These are phyloP conservation scores for Camelina neglecta DNA, from an alignment of 345 rosid genomes.

Conservation along the genomic window DNA sequence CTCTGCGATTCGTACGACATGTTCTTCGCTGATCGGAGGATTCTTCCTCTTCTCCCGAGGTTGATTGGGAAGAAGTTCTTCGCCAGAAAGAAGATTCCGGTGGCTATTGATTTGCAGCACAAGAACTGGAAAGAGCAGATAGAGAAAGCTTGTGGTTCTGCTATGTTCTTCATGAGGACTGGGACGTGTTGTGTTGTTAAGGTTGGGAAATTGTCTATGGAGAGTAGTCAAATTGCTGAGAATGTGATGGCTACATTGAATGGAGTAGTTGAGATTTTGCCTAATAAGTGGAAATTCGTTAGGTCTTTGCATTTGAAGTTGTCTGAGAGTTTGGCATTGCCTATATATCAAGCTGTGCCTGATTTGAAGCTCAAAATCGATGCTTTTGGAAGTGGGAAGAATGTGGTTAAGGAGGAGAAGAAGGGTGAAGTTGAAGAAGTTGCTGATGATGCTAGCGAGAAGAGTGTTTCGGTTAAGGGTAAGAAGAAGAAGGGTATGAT, in stretches of 20 bases:
- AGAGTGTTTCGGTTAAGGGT: constrained; percentile 37
- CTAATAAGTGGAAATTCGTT: constrained; percentile 68
- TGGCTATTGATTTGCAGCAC: constrained; percentile 67
- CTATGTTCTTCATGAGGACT: constrained; percentile 61
- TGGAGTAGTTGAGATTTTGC: constrained; percentile 66
- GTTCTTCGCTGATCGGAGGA: constrained; percentile 45
- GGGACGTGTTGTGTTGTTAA: constrained; percentile 79
- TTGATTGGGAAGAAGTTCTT: constrained; percentile 78
- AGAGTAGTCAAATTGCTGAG: constrained; percentile 47
- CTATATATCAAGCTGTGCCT: constrained; percentile 72
- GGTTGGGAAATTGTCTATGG: constrained; percentile 68
- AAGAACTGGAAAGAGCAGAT: constrained; percentile 85
- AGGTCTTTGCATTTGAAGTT: constrained; percentile 79
- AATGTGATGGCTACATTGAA: constrained; percentile 66
- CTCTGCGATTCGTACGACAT: constrained; percentile 46
- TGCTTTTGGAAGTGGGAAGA: constrained; percentile 37
- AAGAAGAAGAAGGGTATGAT: constrained; percentile 76
- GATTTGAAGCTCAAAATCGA: constrained; percentile 71
- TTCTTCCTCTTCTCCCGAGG: constrained; percentile 63
- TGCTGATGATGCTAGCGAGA: constrained; percentile 31
- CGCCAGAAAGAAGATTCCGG: constrained; percentile 68
- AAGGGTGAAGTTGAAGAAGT: constrained; percentile 23
- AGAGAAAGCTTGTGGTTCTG: constrained; percentile 63
- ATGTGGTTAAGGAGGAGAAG: constrained; percentile 35
- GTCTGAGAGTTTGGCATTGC: constrained; percentile 72